phyloP scores from a whole-genome alignment of 768 basidiomycete species.

The Podaxis sp. region DNA sequence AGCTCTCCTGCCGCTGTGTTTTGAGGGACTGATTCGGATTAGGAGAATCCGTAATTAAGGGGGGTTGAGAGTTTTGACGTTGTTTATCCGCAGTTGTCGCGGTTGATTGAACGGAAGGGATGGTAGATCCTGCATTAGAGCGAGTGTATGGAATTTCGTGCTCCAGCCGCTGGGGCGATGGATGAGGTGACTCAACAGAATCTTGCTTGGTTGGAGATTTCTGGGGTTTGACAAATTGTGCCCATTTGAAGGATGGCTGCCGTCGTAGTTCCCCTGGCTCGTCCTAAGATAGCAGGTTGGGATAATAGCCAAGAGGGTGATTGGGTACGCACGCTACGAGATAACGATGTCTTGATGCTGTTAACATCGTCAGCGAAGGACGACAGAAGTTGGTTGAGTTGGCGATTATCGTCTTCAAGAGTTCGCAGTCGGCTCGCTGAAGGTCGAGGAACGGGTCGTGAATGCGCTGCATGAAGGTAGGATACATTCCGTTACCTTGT shows the following conservation, averaged over 20 bases:
- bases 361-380: conserved; percentile 68
- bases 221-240: conserved; percentile 71
- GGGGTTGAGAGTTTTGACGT: conserved; percentile 20
- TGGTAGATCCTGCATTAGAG: conserved; percentile 27
- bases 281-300: conserved; percentile 27
- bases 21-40: conserved; percentile 39
- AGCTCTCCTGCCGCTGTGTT: conserved; percentile 61
- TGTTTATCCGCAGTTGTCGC: conserved; percentile 31
- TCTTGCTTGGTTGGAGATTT: conserved; percentile 82
- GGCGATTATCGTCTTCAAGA: conserved; percentile 79
- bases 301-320: conserved; percentile 12
- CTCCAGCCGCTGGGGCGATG: conserved; percentile 76
- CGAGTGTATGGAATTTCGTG: conserved; percentile 58
- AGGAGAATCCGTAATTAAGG: conserved; percentile 31
- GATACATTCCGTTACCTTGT: conserved; percentile 53
- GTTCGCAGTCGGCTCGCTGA: conserved; percentile 65
- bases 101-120: conserved; percentile 21
- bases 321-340: conserved; percentile 36
- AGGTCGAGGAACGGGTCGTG: not conserved
- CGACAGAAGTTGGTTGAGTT: conserved; percentile 61
- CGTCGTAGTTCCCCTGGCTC: conserved; percentile 54
- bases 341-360: conserved; percentile 36
- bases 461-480: conserved; percentile 1
- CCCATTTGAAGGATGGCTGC: conserved; percentile 90
- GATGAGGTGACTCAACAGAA: conserved; percentile 68